Evolutionary conservation across 2,329 filamentous ascomycete genomes (phyloP).

Genomic region (Fusarium protoensiforme): DNA sequence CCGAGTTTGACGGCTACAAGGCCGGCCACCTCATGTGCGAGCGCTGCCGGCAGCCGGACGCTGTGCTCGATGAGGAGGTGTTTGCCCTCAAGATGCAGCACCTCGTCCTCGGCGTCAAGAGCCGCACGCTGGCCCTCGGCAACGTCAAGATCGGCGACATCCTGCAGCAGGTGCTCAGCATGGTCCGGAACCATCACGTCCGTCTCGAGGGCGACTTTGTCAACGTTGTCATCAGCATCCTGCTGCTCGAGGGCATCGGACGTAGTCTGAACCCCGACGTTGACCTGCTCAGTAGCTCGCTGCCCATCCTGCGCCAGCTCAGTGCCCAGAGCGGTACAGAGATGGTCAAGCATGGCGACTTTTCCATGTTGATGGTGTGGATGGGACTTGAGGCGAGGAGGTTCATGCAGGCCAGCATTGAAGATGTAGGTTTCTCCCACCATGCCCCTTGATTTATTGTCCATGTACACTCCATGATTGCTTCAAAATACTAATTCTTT

Average conservation of each 20-base stretch:
- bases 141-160: slow-evolving; percentile 98
- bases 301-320: slow-evolving; percentile 90
- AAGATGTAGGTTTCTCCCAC: slow-evolving; percentile 72
- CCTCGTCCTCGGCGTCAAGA: slow-evolving; percentile 90
- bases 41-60: slow-evolving; percentile 90
- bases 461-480: neutral
- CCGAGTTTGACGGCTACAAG: slow-evolving; percentile 96
- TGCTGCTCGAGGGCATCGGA: slow-evolving; percentile 94
- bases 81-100: slow-evolving; percentile 98
- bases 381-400: slow-evolving; percentile 87
- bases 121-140: slow-evolving; percentile 87
- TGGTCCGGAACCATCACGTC: slow-evolving; percentile 94
- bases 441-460: neutral
- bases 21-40: slow-evolving; percentile 97
- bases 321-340: slow-evolving; percentile 80
- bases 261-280: slow-evolving; percentile 86
- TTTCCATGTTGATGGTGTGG: slow-evolving; percentile 92
- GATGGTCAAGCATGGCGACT: slow-evolving; percentile 78
- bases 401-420: slow-evolving; percentile 89
- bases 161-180: slow-evolving; percentile 85
- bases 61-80: slow-evolving; percentile 87
- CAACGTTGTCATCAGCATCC: slow-evolving; percentile 95
- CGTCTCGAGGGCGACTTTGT: slow-evolving; percentile 97
- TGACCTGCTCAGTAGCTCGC: slow-evolving; percentile 85
- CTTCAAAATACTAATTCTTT: slow-evolving; percentile 2